Base-by-base conservation (phyloP, 495 filamentous ascomycete species). In the Xeromyces bisporus region DNA sequence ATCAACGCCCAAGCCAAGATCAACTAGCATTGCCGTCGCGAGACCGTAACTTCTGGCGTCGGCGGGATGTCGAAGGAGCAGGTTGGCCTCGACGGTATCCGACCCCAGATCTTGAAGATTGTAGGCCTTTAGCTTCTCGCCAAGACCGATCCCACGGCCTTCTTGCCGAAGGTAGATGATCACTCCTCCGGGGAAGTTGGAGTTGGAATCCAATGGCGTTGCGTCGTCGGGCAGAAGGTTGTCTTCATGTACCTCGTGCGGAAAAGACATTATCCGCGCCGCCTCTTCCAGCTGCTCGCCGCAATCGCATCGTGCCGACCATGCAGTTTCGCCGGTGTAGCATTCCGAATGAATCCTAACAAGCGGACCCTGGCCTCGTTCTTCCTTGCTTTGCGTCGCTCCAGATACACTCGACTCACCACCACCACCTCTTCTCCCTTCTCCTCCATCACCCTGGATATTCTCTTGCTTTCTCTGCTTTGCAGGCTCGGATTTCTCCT, bases 271-370 rank as follows among this genome's bases (percentile, higher is more conserved):
- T 6, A 96, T 56, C 10, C 89, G 65, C 2, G 87, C 89, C 2
- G 91, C 89, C 57, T 99, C 89, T 46, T 99, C 89, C 2, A 99
- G 62, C 51, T 99, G 89, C 53, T 96, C 91, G 16, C 89, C 89
- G 50, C 89, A 99, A 53, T 99, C 89, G 52, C 89, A 99, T 3
- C 89, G 73, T 15, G 91, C 87, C 1, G 82, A 92, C 89, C 89
- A 96, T 0, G 87, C 87, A 0, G 87, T 96, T 60, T 99, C 89
- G 9, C 89, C 89, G 0, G 89, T 99, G 52, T 99, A 99, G 61
- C 89, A 99, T 51, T 99, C 89, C 6, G 80, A 89, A 51, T 99
- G 89, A 51, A 99, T 96, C 33, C 89, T 68, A 10, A 96, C 86
- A 23, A 96, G 61, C 0, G 91, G 85, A 3, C 63, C 42, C 40